A percentile compares a stretch with the other conserved stretches of the same genome.
phyloP scores from a whole-genome alignment of 2,329 filamentous ascomycete genomes.

The Phyllosticta capitalensis region DNA sequence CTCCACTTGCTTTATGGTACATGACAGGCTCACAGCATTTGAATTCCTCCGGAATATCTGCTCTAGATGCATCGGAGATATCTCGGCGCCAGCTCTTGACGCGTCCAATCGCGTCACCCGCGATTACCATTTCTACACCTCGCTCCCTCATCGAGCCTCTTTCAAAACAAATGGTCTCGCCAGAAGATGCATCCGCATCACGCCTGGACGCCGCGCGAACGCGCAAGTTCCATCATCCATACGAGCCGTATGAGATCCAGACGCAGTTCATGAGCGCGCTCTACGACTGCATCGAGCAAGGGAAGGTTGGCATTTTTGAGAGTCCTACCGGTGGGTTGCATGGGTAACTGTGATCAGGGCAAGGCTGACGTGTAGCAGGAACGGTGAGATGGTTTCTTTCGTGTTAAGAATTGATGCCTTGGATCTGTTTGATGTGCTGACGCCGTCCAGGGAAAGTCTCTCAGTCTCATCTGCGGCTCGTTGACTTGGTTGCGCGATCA shows the following conservation, averaged over 20 bases:
- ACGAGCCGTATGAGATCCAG: constrained; percentile 79
- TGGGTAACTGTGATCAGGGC: neutral
- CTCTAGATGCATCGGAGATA: neutral
- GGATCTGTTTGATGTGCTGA: neutral
- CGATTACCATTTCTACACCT: neutral
- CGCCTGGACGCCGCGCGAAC: neutral
- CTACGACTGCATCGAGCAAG: constrained; percentile 67
- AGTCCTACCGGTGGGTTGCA: constrained; percentile 69
- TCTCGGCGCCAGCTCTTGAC: neutral
- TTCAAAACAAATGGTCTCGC: neutral
- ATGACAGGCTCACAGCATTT: no score
- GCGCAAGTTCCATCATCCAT: constrained; percentile 79
- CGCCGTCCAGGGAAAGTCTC: constrained; percentile 61
- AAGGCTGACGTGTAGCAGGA: constrained; percentile 20
- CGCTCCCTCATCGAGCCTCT: neutral
- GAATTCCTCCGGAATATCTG: no score
- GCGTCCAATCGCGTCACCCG: neutral
- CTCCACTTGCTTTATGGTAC: no score
- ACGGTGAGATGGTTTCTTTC: constrained; percentile 26
- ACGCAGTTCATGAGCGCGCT: constrained; percentile 77
- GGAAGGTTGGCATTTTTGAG: constrained; percentile 80
- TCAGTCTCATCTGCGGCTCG: constrained; percentile 82
- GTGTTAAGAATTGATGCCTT: neutral
- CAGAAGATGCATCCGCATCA: neutral
- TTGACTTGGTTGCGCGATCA: constrained; percentile 85